phyloP scores from a whole-genome alignment of 148 eudicot species.

The Chenopodium quinoa region DNA sequence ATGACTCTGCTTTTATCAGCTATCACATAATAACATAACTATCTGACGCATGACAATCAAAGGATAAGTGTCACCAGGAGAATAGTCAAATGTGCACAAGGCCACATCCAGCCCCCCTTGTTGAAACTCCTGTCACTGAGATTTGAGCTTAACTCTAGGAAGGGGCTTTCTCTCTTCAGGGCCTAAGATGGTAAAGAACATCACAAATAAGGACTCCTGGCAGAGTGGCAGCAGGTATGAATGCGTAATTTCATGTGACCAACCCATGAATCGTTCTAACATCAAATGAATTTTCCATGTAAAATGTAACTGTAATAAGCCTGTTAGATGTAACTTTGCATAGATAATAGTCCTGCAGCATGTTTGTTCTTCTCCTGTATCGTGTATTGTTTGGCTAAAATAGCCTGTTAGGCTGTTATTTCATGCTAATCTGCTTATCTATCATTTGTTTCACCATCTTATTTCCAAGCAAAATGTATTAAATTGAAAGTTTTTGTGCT shows the following conservation, averaged over 20 bases:
- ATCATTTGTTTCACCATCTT: background rate
- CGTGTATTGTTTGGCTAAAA: too few relatives aligned
- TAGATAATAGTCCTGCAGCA: too few relatives aligned
- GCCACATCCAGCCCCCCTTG: too few relatives aligned
- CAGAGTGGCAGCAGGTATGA: slow-evolving; percentile 33
- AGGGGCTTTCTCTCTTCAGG: slow-evolving; percentile 34
- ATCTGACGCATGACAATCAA: background rate
- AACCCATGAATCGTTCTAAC: background rate
- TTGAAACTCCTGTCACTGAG: background rate
- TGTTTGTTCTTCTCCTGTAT: too few relatives aligned
- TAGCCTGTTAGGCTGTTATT: too few relatives aligned
- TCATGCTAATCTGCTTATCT: background rate
- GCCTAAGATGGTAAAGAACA: slow-evolving; percentile 25
- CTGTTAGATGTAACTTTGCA: background rate
- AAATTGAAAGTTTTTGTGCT: too few relatives aligned
- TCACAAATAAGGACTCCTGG: slow-evolving; percentile 26
- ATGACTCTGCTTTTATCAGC: background rate
- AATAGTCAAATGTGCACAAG: background rate
- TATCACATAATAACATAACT: background rate
- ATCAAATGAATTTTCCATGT: background rate
- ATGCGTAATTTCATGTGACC: background rate
- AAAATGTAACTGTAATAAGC: too few relatives aligned
- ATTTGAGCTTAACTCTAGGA: slow-evolving; percentile 19
- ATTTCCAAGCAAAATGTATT: slow-evolving; percentile 9
- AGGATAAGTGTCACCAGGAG: background rate